A percentile compares a stretch with the other conserved stretches of the same genome.
Evolutionary conservation across 257 asterid species (phyloP).

Genomic region (Catharanthus roseus): DNA sequence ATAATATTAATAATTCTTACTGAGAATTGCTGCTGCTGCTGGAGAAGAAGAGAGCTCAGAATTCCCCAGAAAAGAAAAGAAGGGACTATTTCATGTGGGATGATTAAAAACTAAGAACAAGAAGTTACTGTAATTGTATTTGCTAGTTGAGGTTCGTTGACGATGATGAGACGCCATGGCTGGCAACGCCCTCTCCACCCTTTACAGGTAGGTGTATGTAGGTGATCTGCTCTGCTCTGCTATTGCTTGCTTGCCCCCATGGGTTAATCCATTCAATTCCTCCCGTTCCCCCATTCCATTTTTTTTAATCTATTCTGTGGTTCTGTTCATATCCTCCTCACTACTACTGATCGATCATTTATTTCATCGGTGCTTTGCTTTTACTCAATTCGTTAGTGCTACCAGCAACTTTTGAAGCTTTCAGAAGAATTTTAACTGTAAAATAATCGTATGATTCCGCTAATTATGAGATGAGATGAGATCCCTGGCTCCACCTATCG

Average conservation of each 20-base stretch:
- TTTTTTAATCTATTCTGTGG: not conserved
- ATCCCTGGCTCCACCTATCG: no score
- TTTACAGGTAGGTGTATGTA: no score
- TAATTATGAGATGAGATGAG: no score
- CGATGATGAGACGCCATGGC: conserved; percentile 73
- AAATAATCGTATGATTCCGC: no score
- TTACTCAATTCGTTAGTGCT: no score
- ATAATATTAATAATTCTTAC: not conserved
- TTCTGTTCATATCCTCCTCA: no score
- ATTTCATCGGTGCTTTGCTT: no score
- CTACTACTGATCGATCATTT: no score
- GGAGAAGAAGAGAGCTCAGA: not conserved
- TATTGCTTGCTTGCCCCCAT: not conserved
- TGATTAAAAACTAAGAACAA: not conserved
- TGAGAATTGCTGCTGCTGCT: not conserved
- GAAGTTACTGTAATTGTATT: not conserved
- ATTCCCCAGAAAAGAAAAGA: not conserved
- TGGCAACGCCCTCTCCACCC: conserved; percentile 98
- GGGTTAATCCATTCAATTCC: not conserved
- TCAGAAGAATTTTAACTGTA: no score
- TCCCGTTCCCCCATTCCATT: not conserved
- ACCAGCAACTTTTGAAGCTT: no score
- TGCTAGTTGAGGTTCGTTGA: not conserved
- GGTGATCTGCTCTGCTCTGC: not conserved
- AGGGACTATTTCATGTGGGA: not conserved